Conservation (phyloP, 345 rosid genomes). For the Salix exigua region DNA sequence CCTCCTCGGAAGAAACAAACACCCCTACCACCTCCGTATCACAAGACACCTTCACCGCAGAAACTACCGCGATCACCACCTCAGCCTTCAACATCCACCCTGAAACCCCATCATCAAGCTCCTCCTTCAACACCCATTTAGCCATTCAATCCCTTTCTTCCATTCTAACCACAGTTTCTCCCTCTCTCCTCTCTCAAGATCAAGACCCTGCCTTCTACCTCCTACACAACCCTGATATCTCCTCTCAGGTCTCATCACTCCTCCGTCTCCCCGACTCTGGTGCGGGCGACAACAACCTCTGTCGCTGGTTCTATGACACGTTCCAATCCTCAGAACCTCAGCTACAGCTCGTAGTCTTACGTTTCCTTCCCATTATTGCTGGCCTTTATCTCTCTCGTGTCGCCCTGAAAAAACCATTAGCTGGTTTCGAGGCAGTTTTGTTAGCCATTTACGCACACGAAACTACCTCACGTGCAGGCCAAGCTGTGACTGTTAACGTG, state of each 20-base stretch:
- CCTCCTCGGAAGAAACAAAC: background rate
- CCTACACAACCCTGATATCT: conserved; percentile 50
- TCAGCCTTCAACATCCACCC: background rate
- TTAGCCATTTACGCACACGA: conserved; percentile 79
- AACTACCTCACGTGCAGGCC: conserved; percentile 55
- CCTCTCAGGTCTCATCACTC: conserved; percentile 60
- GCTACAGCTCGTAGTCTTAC: conserved; percentile 70
- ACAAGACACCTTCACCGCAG: background rate
- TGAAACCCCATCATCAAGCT: conserved; percentile 4
- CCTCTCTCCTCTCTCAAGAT: conserved; percentile 34
- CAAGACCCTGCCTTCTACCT: conserved; percentile 39
- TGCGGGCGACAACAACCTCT: conserved; percentile 71
- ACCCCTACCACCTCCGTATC: background rate
- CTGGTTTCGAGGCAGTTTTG: conserved; percentile 82
- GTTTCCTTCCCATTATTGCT: conserved; percentile 63
- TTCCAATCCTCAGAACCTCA: conserved; percentile 58
- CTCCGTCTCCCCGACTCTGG: conserved; percentile 68
- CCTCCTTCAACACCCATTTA: conserved; percentile 26
- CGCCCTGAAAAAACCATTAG: conserved; percentile 49
- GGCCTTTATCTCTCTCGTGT: conserved; percentile 77
- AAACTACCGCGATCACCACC: background rate
- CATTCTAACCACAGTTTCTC: conserved; percentile 39
- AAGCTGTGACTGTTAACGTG: conserved; percentile 56
- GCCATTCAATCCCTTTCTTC: conserved; percentile 48
- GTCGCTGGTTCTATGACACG: conserved; percentile 91